Conservation (phyloP, 208 protist genomes). For the Lotmaria passim region DNA sequence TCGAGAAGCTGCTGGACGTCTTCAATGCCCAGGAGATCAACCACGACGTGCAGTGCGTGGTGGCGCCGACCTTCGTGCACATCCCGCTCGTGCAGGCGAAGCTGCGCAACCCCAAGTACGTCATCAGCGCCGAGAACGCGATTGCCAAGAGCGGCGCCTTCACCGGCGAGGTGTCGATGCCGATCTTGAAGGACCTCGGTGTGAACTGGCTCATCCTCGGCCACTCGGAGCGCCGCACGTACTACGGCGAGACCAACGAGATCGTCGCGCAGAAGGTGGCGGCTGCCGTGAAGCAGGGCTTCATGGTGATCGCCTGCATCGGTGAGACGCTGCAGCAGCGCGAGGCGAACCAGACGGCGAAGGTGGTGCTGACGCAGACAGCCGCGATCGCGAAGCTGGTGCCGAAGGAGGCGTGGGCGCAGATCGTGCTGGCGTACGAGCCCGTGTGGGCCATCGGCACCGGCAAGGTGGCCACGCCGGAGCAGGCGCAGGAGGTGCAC, state of each 20-base stretch:
- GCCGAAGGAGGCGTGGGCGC: conserved; percentile 84
- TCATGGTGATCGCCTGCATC: conserved; percentile 97
- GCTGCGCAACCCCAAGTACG: conserved; percentile 74
- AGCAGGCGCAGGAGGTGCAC: conserved; percentile 96
- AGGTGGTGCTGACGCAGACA: conserved; percentile 93
- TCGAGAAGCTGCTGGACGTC: conserved; percentile 70
- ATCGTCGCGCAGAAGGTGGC: conserved; percentile 94
- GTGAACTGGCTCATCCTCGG: conserved; percentile 96
- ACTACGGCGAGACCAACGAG: conserved; percentile 94
- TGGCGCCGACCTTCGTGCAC: conserved; percentile 81
- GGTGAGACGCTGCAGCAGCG: conserved; percentile 96
- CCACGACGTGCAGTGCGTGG: conserved; percentile 89
- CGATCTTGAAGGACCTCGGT: conserved; percentile 95
- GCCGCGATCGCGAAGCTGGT: conserved; percentile 79
- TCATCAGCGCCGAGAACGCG: conserved; percentile 87
- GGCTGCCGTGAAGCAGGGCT: conserved; percentile 76
- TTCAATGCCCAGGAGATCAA: conserved; percentile 75
- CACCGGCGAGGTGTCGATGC: conserved; percentile 88
- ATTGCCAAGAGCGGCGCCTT: conserved; percentile 89
- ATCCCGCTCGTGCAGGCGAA: conserved; percentile 73
- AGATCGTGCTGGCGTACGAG: conserved; percentile 98
- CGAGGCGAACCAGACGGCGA: conserved; percentile 89
- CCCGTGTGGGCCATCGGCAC: conserved; percentile 99
- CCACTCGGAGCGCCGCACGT: conserved; percentile 97
- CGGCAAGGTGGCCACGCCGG: conserved; percentile 95